Conservation (phyloP, 75 land plant genomes). For the Cupressus sempervirens region DNA sequence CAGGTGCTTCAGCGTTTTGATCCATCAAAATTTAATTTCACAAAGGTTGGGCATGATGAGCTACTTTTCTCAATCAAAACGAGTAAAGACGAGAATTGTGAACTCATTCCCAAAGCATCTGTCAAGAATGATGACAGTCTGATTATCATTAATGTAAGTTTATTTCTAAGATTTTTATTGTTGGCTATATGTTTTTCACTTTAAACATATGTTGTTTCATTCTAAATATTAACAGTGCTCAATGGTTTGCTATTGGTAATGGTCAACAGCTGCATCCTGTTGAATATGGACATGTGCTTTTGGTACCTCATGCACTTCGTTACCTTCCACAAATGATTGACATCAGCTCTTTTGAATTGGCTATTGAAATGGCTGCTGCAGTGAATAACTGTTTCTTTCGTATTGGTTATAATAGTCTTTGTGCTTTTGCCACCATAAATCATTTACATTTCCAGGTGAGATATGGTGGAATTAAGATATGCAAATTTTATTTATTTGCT, state of each 20-base stretch:
- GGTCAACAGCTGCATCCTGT: conserved; percentile 43
- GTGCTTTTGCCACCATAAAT: conserved; percentile 32
- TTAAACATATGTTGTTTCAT: not conserved
- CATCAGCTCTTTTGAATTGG: conserved; percentile 31
- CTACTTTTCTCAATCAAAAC: conserved; percentile 44
- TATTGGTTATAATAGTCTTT: conserved; percentile 45
- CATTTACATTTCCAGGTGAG: conserved; percentile 55
- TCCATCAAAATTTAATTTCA: conserved; percentile 34
- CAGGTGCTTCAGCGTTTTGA: conserved; percentile 38
- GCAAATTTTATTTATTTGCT: not conserved
- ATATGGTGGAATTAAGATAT: not conserved
- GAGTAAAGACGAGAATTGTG: conserved; percentile 23
- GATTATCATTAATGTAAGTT: conserved; percentile 39
- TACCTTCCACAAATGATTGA: conserved; percentile 23
- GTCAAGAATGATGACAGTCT: conserved; percentile 27
- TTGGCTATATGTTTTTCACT: not conserved
- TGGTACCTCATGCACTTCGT: conserved; percentile 34
- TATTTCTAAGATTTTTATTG: not conserved
- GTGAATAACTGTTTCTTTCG: conserved; percentile 42
- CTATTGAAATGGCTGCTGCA: conserved; percentile 35
- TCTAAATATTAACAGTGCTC: not conserved
- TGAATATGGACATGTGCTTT: conserved; percentile 67
- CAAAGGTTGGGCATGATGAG: conserved; percentile 42
- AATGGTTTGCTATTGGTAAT: not conserved
- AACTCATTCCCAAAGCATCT: conserved; percentile 22